Conservation (phyloP, 345 rosid species). For the Erucastrum elatum region DNA sequence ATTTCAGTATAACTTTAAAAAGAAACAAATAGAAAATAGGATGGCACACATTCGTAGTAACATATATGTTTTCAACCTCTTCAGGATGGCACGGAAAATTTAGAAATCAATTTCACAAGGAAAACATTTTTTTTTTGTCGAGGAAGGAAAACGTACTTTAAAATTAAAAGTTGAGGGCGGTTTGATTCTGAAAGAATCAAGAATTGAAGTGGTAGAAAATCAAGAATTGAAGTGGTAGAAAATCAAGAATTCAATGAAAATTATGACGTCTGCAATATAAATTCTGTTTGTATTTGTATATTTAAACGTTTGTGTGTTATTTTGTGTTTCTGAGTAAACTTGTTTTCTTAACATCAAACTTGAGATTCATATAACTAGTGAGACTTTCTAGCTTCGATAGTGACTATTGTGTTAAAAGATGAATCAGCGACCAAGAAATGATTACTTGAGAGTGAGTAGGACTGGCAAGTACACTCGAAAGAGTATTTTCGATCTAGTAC, state of each 20-base stretch:
- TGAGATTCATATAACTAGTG: background rate
- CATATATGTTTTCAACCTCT: background rate
- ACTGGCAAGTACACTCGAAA: constrained; percentile 2
- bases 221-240: constrained; percentile 17
- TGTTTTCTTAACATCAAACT: background rate
- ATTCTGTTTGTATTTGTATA: background rate
- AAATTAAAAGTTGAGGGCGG: constrained; percentile 9
- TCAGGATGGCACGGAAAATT: background rate
- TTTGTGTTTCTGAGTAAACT: background rate
- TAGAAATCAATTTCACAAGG: background rate
- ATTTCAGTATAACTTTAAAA: background rate
- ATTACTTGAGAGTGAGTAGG: constrained; percentile 20
- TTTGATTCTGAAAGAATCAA: constrained; percentile 22
- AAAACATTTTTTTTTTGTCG: background rate
- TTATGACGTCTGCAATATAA: background rate
- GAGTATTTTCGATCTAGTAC: constrained; percentile 65
- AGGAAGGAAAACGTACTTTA: background rate
- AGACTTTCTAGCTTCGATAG: constrained; percentile 14
- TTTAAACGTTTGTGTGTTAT: background rate
- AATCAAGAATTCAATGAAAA: constrained; percentile 8
- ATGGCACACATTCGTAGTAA: background rate
- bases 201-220: constrained; percentile 15
- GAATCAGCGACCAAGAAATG: constrained; percentile 22
- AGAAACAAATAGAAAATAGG: background rate
- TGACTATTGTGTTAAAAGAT: constrained; percentile 9